Evolutionary conservation across 2,329 filamentous ascomycete genomes (phyloP), one percentile per base, ranked within the genome.

Genomic region (Ceratocystis colombiana): DNA sequence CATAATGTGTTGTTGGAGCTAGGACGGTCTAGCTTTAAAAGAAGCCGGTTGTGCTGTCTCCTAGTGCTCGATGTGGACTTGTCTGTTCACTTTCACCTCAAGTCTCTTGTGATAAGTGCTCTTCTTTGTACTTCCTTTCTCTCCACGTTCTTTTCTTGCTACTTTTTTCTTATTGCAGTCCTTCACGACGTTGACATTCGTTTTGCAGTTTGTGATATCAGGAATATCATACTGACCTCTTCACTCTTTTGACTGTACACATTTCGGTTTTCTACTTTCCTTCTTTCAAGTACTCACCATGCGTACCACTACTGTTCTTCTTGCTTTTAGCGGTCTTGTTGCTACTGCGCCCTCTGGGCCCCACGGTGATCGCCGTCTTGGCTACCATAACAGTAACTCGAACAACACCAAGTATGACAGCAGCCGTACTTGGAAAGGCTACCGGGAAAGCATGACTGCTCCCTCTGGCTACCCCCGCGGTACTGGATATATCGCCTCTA

Each of bases 241-340:
- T 17, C 28, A n/a, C 53, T 33, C 53, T 17, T 30, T 12, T 33
- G 10, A 5, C 20, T 5, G 20, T 55, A 25, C 12, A 8, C 4
- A 30, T 17, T 50, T 33, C 22, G 6, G 17, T 20, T 30, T 20
- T 15, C 17, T 59, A 15, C n/a, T 41, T 22, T 59, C 5, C 10
- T 53, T 10, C 30, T 28, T 12, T 20, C n/a, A 6, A 50, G 6
- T 33, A 48, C 61, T 10, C 55, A 64, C 12, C 30, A 67, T 67
- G 66, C 66, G 66, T 48, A 25, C 50, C 25, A 44, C 66, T 44
- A 25, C 63, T 30, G 17, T 48, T 53, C 5, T 65, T 8, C 33
- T 65, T 20, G 48, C 59, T 30, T 55, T 68, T 44, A 25, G 46
- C n/a, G 57, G 30, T 22, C 48, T 68, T 28, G 48, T 63, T 7